Evolutionary conservation across 179 eudicot species (phyloP).

Genomic region (Silene noctiflora): DNA sequence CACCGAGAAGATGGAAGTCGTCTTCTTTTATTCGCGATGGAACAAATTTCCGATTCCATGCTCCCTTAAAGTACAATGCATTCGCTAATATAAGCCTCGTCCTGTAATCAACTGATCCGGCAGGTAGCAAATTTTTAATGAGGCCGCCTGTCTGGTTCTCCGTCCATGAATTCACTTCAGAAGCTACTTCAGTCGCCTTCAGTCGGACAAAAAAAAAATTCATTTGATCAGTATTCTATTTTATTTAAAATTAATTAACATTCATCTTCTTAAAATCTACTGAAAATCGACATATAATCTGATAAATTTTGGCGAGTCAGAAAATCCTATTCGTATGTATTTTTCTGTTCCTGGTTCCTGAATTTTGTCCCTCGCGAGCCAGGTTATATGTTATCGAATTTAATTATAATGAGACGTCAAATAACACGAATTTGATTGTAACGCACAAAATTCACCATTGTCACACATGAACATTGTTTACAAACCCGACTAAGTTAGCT

Average conservation of each 20-base stretch:
- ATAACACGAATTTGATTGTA: too few species aligned
- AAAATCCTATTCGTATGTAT: too few species aligned
- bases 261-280: not conserved
- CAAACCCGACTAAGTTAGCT: too few species aligned
- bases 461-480: too few species aligned
- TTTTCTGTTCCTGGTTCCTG: too few species aligned
- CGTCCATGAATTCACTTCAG: slow-evolving; percentile 73
- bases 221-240: not conserved
- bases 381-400: too few species aligned
- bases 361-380: too few species aligned
- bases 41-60: slow-evolving; percentile 58
- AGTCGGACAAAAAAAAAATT: not conserved
- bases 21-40: slow-evolving; percentile 50
- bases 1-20: slow-evolving; percentile 62
- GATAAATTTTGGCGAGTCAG: too few species aligned
- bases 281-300: too few species aligned
- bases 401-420: too few species aligned
- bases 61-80: slow-evolving; percentile 77
- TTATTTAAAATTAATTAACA: too few species aligned
- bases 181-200: slow-evolving; percentile 57
- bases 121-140: slow-evolving; percentile 55
- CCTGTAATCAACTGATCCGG: slow-evolving; percentile 47
- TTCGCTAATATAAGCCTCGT: slow-evolving; percentile 71
- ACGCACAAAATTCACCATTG: too few species aligned
- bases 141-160: slow-evolving; percentile 68